Evolutionary conservation across 768 basidiomycete genomes (phyloP), one percentile per base, ranked within the genome.

Genomic region (Thelephora ganbajun): DNA sequence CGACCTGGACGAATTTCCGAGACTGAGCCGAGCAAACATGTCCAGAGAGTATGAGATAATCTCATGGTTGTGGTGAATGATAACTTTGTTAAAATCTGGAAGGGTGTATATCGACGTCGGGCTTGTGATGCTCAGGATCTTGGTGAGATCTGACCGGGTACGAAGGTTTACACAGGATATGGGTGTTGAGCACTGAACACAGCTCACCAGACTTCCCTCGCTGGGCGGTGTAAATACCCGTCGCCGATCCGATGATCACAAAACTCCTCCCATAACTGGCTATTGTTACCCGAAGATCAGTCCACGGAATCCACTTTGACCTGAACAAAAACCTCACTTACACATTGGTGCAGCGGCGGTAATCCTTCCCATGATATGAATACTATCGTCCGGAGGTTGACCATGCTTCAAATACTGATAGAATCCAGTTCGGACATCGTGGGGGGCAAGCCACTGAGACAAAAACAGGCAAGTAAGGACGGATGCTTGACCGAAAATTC

Each of bases 1-100:
- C 47, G 69, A 64, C 7, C 62, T 53, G 12, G 74, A 65, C 0
- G 71, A 59, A 49, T 74, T 63, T 1, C 72, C 76, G 23, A 70
- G 63, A 6, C 71, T 74, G 11, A 81, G 70, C 19, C 76, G 74
- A 0, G 74, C 77, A 37, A 89, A 62, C n/a, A 79, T 59, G 49
- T 86, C 83, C 7, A 89, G 68, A 0, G 83, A 80, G 57, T 84
- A 90, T 0, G 82, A 72, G 18, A 74, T 52, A 3, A 91, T 62
- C 1, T 69, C 67, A 9, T 61, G 63, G 45, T 83, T 79, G 12
- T 69, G 66, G 35, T 82, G 78, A 2, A 90, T 67, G 35, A 90
- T 59, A 48, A 91, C 70, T 54, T 77, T 80, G 59, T 83, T 79
- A 59, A 75, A 79, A 0, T 67, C 61, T 30, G 66, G 74, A 14